Conservation (phyloP, 2,329 filamentous ascomycete genomes). For the Xenoacremonium recifei region DNA sequence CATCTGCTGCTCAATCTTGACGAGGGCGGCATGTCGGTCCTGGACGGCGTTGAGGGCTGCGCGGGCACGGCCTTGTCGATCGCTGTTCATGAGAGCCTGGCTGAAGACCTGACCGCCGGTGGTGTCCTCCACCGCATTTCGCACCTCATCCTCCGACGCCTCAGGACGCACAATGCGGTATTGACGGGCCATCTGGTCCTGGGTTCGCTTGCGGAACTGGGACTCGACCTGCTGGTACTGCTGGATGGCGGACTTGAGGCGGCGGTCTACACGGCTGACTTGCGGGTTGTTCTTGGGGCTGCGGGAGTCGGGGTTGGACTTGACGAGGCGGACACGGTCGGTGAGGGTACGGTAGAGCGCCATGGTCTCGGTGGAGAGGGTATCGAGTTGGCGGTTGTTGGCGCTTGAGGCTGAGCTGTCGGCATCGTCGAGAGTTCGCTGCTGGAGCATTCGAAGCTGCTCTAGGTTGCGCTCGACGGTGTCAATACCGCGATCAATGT, state of each 20-base stretch:
- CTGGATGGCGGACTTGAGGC: slow-evolving; percentile 77
- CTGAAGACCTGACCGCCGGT: slow-evolving; percentile 79
- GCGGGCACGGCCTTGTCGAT: slow-evolving; percentile 77
- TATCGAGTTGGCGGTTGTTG: slow-evolving; percentile 68
- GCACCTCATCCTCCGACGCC: slow-evolving; percentile 74
- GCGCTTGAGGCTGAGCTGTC: slow-evolving; percentile 67
- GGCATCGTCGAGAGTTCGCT: slow-evolving; percentile 70
- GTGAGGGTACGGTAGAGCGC: slow-evolving; percentile 76
- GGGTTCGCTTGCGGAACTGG: slow-evolving; percentile 74
- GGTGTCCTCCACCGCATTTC: slow-evolving; percentile 71
- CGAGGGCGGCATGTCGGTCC: slow-evolving; percentile 80
- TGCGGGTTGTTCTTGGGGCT: slow-evolving; percentile 74
- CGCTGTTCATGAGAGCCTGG: slow-evolving; percentile 79
- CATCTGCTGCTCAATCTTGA: slow-evolving; percentile 91
- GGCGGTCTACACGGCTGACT: slow-evolving; percentile 76
- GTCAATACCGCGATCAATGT: slow-evolving; percentile 75
- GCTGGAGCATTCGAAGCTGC: slow-evolving; percentile 69
- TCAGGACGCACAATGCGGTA: slow-evolving; percentile 87
- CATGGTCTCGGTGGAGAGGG: slow-evolving; percentile 77
- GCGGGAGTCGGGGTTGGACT: slow-evolving; percentile 74
- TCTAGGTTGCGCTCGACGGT: slow-evolving; percentile 71
- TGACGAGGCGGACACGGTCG: slow-evolving; percentile 76
- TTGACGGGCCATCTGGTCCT: slow-evolving; percentile 83
- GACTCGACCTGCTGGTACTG: slow-evolving; percentile 79
- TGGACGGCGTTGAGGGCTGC: slow-evolving; percentile 77